A percentile compares a stretch with the other conserved stretches of the same genome.
These are phyloP conservation scores for Sanghuangporus sanghuang DNA, from an alignment of 1,284 basidiomycete genomes.

Conservation along the genomic window DNA sequence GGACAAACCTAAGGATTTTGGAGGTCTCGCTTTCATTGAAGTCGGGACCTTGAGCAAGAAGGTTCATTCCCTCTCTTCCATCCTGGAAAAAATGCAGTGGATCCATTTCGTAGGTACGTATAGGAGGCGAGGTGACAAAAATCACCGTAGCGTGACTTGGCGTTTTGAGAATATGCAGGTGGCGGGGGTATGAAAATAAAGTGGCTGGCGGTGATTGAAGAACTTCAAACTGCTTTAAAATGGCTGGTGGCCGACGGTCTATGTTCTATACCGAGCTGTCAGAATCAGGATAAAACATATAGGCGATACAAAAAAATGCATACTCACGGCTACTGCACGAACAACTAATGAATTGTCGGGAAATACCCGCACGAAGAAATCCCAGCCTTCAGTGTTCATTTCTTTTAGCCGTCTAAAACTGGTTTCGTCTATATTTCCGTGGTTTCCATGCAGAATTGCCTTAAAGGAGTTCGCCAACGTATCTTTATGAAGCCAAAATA, in stretches of 20 bases:
- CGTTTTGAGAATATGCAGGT: conserved; percentile 52
- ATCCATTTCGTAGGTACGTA: conserved; percentile 51
- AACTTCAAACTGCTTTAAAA: conserved; percentile 72
- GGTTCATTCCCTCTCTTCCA: conserved; percentile 43
- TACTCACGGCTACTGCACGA: conserved; percentile 67
- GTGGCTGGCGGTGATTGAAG: conserved; percentile 52
- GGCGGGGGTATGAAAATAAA: conserved; percentile 40
- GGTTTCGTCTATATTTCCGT: conserved; percentile 36
- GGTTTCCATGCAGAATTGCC: conserved; percentile 29
- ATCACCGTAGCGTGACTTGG: conserved; percentile 38
- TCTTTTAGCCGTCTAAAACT: conserved; percentile 47
- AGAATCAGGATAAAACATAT: not conserved
- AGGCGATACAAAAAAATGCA: not conserved
- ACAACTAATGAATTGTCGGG: conserved; percentile 67
- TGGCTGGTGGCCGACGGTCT: conserved; percentile 83
- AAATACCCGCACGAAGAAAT: conserved; percentile 71
- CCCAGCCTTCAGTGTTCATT: conserved; percentile 67
- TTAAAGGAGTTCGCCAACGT: conserved; percentile 47
- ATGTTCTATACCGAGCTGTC: conserved; percentile 53
- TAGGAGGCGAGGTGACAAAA: conserved; percentile 54
- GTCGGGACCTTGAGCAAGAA: conserved; percentile 35
- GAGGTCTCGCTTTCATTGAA: conserved; percentile 42
- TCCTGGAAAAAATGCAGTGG: conserved; percentile 57
- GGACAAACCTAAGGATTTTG: conserved; percentile 54
- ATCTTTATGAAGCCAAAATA: conserved; percentile 62